Evolutionary conservation across 805 yeast genomes (phyloP).

Genomic region (Starmerella potacharoeniae): DNA sequence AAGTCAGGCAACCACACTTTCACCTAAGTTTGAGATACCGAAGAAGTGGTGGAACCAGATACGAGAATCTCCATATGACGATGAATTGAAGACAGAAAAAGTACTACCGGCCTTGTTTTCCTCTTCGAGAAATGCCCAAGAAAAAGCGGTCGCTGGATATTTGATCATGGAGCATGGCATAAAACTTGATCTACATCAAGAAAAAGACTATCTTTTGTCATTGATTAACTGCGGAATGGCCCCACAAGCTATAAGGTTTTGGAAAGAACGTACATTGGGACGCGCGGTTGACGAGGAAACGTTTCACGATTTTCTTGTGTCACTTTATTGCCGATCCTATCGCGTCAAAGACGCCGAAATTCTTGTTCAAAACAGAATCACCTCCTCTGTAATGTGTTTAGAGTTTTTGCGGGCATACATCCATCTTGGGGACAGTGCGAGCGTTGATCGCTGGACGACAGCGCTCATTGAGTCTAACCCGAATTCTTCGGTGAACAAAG

Average conservation of each 20-base stretch:
- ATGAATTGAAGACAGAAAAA: neutral
- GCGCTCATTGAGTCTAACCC: neutral
- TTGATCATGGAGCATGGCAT: slow-evolving; percentile 3
- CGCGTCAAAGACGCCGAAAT: slow-evolving; percentile 6
- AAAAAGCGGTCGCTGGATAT: slow-evolving; percentile 4
- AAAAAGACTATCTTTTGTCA: neutral
- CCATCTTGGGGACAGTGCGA: neutral
- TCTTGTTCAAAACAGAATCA: neutral
- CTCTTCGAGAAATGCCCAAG: neutral
- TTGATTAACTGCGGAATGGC: slow-evolving; percentile 1
- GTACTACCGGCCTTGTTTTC: neutral
- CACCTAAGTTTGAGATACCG: neutral
- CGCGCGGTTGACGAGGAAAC: neutral
- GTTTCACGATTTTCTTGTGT: neutral
- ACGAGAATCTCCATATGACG: neutral
- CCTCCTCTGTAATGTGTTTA: neutral
- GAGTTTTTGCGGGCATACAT: slow-evolving; percentile 6
- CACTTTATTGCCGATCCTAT: neutral
- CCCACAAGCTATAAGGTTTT: slow-evolving; percentile 1
- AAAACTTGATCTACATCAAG: neutral
- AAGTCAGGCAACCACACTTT: neutral
- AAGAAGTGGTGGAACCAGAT: neutral
- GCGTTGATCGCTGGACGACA: neutral
- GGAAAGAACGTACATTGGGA: neutral
- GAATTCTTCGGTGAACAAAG: neutral